Conservation (phyloP, 2,329 filamentous ascomycete species). For the Chrysosporium queenslandicum region DNA sequence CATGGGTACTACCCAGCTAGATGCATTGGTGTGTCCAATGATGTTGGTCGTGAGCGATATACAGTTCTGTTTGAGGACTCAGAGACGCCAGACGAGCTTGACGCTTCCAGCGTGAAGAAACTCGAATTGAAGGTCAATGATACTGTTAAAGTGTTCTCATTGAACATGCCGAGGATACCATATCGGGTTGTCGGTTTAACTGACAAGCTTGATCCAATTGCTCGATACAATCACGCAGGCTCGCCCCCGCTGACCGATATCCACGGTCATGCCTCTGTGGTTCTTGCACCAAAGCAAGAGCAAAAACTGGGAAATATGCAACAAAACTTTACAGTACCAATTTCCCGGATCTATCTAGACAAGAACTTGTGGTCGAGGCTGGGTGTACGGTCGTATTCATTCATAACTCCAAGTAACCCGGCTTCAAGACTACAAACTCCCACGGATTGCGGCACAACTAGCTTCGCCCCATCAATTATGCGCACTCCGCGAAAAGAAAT, state of each 20-base stretch:
- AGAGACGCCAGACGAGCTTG: conserved; percentile 33
- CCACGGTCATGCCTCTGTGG: conserved; percentile 34
- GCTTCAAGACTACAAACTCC: conserved; percentile 29
- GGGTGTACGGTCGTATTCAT: conserved; percentile 33
- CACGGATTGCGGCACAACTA: conserved; percentile 31
- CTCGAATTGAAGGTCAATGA: conserved; percentile 39
- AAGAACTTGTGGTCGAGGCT: conserved; percentile 39
- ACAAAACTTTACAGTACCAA: conserved; percentile 33
- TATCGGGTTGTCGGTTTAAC: conserved; percentile 37
- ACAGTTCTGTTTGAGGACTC: conserved; percentile 38
- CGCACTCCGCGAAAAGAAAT: conserved; percentile 35
- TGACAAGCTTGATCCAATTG: conserved; percentile 25
- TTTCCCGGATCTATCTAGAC: conserved; percentile 40
- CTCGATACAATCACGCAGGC: conserved; percentile 22
- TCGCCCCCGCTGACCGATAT: conserved; percentile 33
- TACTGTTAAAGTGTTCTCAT: conserved; percentile 39
- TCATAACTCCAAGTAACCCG: conserved; percentile 19
- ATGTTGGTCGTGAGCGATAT: conserved; percentile 34
- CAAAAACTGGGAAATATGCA: conserved; percentile 15
- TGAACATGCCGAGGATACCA: conserved; percentile 34
- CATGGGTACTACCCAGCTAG: conserved; percentile 51
- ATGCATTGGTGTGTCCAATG: conserved; percentile 41
- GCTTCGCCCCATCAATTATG: conserved; percentile 34
- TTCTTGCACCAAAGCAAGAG: conserved; percentile 31
- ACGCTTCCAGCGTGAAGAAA: conserved; percentile 33